These are phyloP conservation scores for Setomelanomma holmii DNA, from an alignment of 2,329 filamentous ascomycete species.

Conservation along the genomic window DNA sequence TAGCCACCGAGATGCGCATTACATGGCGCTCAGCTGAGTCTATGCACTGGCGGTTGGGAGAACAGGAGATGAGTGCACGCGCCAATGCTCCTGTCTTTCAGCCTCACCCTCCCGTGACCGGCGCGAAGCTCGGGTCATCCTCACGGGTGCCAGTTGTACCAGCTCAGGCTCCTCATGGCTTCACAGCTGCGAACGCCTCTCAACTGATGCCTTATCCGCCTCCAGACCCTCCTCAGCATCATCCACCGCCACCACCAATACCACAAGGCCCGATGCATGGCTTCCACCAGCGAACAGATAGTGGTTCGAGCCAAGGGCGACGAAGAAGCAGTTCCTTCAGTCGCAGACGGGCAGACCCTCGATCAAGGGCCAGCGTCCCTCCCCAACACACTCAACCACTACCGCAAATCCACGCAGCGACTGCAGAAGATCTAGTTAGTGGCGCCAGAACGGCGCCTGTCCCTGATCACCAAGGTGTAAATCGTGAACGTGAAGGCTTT, in stretches of 20 bases:
- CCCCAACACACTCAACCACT: slow-evolving; percentile 44
- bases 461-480: slow-evolving; percentile 35
- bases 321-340: slow-evolving; percentile 45
- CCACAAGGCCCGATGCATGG: slow-evolving; percentile 35
- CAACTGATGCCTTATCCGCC: slow-evolving; percentile 40
- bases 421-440: slow-evolving; percentile 43
- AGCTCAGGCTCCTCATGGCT: slow-evolving; percentile 39
- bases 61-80: slow-evolving; percentile 90
- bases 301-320: slow-evolving; percentile 39
- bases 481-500: slow-evolving; percentile 35
- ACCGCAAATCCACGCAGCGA: slow-evolving; percentile 41
- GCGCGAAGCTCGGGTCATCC: slow-evolving; percentile 39
- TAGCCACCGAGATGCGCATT: slow-evolving; percentile 92
- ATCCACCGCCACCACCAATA: slow-evolving; percentile 32
- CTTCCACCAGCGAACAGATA: slow-evolving; percentile 45
- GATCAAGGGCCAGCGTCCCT: slow-evolving; percentile 45
- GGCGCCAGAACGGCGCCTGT: slow-evolving; percentile 45
- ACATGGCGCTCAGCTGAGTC: slow-evolving; percentile 96
- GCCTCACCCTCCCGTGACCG: slow-evolving; percentile 49
- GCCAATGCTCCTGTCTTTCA: slow-evolving; percentile 89
- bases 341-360: slow-evolving; percentile 38
- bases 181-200: slow-evolving; percentile 49
- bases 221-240: slow-evolving; percentile 31
- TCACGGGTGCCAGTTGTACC: slow-evolving; percentile 34
- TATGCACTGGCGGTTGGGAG: slow-evolving; percentile 97